Base-by-base conservation (phyloP, 768 basidiomycete species). In the Clathrus columnatus region DNA sequence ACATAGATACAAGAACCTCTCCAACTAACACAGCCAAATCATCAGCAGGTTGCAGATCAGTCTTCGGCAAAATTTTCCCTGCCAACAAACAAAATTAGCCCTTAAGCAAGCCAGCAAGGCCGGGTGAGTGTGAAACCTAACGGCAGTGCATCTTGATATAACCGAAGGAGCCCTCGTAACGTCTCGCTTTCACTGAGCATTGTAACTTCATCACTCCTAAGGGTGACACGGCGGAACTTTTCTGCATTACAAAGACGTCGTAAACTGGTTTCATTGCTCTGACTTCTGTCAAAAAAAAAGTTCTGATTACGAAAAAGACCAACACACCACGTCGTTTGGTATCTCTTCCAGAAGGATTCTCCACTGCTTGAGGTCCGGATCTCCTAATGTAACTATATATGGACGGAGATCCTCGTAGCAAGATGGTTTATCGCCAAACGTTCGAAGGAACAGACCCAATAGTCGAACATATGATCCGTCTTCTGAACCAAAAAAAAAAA, bases 11-110 rank as follows among this genome's bases (percentile, higher is more conserved):
- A 51, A 82, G 75, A 2, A 78, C 77, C 61, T 85, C 85, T 2
- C 77, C 84, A 5, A 86, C 82, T 20, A 96, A 72, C 24, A 94
- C 74, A 23, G 77, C 83, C 28, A 95, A 76, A 63, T 94, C 93
- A 61, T 96, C 93, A 0, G 82, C 87, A 17, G 85, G 88, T 64
- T 95, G 93, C 23, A 93, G 73, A 62, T 95, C 93, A 0, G 89
- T 87, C 4, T 73, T 65, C 7, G 84, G 80, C 18, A 94, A 74
- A 50, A 77, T 71, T 42, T 72, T 69, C 46, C 91, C 70, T 70
- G 57, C 10, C 16, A 44, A 20, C n/a, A n/a, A n/a, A 6, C 2
- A 41, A 16, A 26, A 23, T 29, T 17, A 48, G 29, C 20, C 45
- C 18, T 27, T 24, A n/a, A 4, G 2, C 14, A 14, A 17, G 1